Conservation (phyloP, 805 yeast species). For the Teunomyces gatunensis region DNA sequence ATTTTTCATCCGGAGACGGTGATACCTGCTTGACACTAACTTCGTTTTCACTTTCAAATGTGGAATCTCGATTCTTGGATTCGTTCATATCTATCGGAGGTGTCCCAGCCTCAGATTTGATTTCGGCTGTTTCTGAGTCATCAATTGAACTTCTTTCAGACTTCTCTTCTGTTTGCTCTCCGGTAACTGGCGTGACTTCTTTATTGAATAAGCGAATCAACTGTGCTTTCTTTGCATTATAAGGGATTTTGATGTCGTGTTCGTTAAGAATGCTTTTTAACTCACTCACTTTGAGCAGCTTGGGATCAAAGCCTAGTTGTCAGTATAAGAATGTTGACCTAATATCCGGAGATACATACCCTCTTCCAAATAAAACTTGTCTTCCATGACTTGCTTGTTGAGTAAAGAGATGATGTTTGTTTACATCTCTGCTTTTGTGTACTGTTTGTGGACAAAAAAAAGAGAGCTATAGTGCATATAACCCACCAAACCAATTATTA, state of each 20-base stretch:
- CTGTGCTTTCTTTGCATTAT: conserved; percentile 66
- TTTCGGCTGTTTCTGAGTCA: conserved; percentile 13
- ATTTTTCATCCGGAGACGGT: background rate
- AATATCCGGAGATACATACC: conserved; percentile 14
- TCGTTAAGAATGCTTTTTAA: conserved; percentile 64
- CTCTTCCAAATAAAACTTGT: conserved; percentile 21
- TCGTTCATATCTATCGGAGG: background rate
- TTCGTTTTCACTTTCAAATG: conserved; percentile 8
- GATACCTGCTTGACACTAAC: background rate
- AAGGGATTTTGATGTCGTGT: conserved; percentile 58
- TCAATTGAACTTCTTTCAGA: conserved; percentile 15
- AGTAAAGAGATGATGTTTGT: conserved; percentile 6
- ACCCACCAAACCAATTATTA: background rate
- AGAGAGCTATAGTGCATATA: background rate
- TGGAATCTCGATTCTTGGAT: conserved; percentile 1
- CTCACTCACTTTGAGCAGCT: conserved; percentile 62
- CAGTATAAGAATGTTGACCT: background rate
- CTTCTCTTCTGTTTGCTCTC: conserved; percentile 34
- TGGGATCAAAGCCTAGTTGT: conserved; percentile 61
- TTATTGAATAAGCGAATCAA: conserved; percentile 60
- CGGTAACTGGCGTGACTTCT: conserved; percentile 50
- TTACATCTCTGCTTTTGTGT: conserved; percentile 3
- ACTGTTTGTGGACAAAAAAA: background rate
- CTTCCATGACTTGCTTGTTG: conserved; percentile 15
- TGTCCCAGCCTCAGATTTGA: background rate